Conservation (phyloP, 768 basidiomycete species). For the Hemileccinum impolitum region DNA sequence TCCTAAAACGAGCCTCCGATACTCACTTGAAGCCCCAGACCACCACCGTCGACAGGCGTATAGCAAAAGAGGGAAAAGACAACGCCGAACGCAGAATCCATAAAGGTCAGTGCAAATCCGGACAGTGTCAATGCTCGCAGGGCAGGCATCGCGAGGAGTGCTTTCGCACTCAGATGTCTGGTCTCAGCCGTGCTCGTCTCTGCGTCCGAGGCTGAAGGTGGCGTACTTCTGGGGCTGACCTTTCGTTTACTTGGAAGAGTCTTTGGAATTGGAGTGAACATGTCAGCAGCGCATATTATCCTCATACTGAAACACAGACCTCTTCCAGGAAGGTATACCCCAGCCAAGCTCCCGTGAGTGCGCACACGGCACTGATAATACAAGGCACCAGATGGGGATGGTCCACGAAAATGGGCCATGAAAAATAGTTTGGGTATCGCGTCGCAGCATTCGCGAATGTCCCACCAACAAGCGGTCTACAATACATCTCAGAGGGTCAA, state of each 20-base stretch:
- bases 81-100: constrained; percentile 54
- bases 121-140: constrained; percentile 49
- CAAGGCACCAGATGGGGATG: constrained; percentile 7
- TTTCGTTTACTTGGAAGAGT: constrained; percentile 5
- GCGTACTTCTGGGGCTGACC: neutral
- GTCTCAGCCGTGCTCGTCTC: neutral
- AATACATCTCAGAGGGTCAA: neutral
- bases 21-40: constrained; percentile 51
- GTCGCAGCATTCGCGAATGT: too few relatives aligned
- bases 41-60: constrained; percentile 49
- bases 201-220: neutral
- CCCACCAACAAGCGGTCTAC: constrained; percentile 8
- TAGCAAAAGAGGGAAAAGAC: constrained; percentile 31
- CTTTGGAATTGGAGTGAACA: neutral
- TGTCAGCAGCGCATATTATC: neutral
- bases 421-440: neutral
- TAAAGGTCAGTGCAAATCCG: constrained; percentile 46
- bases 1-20: too few relatives aligned
- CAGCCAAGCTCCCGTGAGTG: neutral
- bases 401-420: constrained; percentile 8
- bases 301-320: neutral
- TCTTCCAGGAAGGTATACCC: constrained; percentile 6
- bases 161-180: constrained; percentile 26
- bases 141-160: constrained; percentile 45
- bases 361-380: neutral